Evolutionary conservation across 2,329 filamentous ascomycete genomes (phyloP).

Genomic region (Aspergillus sp.): DNA sequence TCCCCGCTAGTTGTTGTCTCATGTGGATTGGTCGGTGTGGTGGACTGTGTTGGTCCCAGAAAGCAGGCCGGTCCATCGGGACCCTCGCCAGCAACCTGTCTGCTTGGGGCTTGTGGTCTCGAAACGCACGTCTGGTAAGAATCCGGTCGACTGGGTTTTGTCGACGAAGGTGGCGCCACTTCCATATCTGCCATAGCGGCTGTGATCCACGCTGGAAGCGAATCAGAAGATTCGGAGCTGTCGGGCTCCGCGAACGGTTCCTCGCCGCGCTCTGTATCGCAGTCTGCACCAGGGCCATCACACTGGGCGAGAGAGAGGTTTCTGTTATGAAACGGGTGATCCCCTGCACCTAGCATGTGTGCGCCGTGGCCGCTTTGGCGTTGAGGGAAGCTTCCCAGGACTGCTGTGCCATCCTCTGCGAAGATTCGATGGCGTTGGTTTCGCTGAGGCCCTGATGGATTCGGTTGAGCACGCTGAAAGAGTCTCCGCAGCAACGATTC

Average conservation of each 20-base stretch:
- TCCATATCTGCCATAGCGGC: not conserved
- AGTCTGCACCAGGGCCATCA: conserved; percentile 9
- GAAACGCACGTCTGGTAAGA: conserved; percentile 20
- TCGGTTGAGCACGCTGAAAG: conserved; percentile 31
- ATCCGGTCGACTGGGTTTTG: not conserved
- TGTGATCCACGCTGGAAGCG: not conserved
- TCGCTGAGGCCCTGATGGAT: conserved; percentile 11
- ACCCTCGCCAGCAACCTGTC: not conserved
- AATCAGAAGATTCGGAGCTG: not conserved
- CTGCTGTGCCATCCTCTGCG: conserved; percentile 47
- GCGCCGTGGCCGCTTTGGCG: conserved; percentile 48
- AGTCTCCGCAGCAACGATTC: conserved; percentile 33
- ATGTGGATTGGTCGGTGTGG: conserved; percentile 1
- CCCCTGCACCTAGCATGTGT: conserved; percentile 33
- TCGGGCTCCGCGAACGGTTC: not conserved
- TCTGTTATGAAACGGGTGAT: conserved; percentile 42
- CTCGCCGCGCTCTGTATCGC: not conserved
- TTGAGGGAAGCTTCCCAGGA: conserved; percentile 46
- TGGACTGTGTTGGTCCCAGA: conserved; percentile 17
- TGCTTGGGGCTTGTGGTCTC: conserved; percentile 4
- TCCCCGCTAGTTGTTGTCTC: not conserved
- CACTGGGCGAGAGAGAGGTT: conserved; percentile 30
- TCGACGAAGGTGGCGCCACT: not conserved
- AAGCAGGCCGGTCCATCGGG: conserved; percentile 4
- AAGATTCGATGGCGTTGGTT: conserved; percentile 33